Conservation (phyloP, 2,329 filamentous ascomycete genomes). For the Elsinoe perseae region DNA sequence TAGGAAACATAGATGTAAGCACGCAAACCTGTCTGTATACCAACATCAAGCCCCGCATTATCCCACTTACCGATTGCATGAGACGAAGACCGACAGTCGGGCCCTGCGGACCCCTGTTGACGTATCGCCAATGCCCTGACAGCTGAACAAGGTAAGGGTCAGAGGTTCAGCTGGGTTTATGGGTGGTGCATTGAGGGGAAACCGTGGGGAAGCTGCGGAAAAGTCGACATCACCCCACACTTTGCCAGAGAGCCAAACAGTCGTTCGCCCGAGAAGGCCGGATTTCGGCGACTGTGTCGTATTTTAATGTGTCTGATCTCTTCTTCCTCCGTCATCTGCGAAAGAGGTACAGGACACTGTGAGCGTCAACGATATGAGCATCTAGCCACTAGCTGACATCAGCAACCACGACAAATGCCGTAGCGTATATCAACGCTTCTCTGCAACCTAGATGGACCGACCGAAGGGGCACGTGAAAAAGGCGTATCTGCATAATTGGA, state of each 20-base stretch:
- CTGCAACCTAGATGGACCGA: too few species aligned
- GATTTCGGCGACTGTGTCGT: background rate
- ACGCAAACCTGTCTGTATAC: background rate
- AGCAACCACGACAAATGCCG: too few species aligned
- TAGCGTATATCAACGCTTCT: too few species aligned
- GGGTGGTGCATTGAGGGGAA: background rate
- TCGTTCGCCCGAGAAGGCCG: background rate
- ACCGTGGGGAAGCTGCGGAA: background rate
- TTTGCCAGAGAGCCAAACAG: background rate
- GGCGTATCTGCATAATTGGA: too few species aligned
- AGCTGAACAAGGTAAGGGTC: slow-evolving; percentile 5
- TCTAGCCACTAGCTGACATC: too few species aligned
- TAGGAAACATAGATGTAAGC: background rate
- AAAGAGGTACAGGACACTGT: too few species aligned
- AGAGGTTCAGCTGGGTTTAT: background rate
- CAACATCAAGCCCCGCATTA: slow-evolving; percentile 3
- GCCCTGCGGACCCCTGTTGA: background rate
- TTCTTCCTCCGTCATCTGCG: too few species aligned
- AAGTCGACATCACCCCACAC: background rate
- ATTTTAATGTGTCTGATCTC: too few species aligned
- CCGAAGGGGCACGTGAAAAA: too few species aligned
- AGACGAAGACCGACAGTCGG: background rate
- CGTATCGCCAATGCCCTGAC: slow-evolving; percentile 8
- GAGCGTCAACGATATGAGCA: too few species aligned
- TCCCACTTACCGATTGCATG: background rate